Base-by-base conservation (phyloP, 2,329 filamentous ascomycete genomes). In the Fusarium sp. region DNA sequence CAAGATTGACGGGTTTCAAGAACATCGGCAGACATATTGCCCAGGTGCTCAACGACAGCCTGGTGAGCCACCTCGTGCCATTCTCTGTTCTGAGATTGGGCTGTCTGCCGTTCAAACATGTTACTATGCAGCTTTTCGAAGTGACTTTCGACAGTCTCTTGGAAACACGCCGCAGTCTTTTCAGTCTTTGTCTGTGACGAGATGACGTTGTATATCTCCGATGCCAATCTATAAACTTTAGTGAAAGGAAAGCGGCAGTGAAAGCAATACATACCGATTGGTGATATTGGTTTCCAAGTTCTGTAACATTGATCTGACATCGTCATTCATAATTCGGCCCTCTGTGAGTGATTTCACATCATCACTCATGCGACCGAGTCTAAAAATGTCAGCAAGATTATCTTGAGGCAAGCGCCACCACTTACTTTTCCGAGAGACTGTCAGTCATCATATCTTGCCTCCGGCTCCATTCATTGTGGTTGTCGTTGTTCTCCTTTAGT, bases 361-460 rank as follows among this genome's bases (percentile, higher is more conserved):
- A 27, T 65, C n/a, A 12, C 51, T 45, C 14, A 75, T 57, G 6
- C 53, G 30, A 30, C 67, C 61, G 18, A 75, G 54, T 24, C 74
- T 75, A 32, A 14, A 10, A n/a, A 11, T 24, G 37, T 73, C 55
- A 71, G 52, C 25, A 46, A 42, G 18, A 45, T 45, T 14, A 9
- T 18, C 14, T 42, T 22, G 34, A 8, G 22, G 16, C 16, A 47
- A 16, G 16, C 32, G 12, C 7, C n/a, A 7, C n/a, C 8, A 34
- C 64, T 22, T 59, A 75, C 76, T 69, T 77, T 13, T 61, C 45
- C 11, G 52, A 69, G 20, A 78, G 45, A 14, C 40, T 46, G 13
- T 37, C 25, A 20, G 67, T 52, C 20, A 57, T 42, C 2, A 51
- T 48, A 22, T 44, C 54, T 25, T 58, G 61, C 12, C 47, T 37